phyloP scores from a whole-genome alignment of 2,329 filamentous ascomycete species.

The Botrytis medusae region DNA sequence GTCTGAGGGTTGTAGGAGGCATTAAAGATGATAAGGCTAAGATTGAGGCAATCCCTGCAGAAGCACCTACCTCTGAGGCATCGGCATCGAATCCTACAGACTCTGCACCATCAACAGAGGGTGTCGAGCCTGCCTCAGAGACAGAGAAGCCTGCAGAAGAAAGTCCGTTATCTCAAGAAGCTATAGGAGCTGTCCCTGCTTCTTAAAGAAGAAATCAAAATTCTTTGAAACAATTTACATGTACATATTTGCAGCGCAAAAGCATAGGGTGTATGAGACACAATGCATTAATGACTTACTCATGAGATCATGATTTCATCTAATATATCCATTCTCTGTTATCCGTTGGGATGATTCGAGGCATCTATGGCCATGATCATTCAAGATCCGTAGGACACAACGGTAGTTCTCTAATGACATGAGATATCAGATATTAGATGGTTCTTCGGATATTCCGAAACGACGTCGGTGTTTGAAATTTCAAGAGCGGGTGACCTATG shows the following conservation, averaged over 20 bases:
- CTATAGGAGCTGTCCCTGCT: conserved; percentile 31
- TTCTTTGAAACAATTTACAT: background rate
- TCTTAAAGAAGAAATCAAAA: conserved; percentile 29
- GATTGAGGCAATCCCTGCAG: conserved; percentile 26
- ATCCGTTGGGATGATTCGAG: background rate
- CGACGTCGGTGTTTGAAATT: conserved; percentile 5
- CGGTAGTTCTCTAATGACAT: background rate
- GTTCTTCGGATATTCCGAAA: conserved; percentile 10
- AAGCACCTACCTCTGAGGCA: conserved; percentile 6
- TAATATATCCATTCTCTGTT: background rate
- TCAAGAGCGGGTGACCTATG: background rate
- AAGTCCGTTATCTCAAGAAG: conserved; percentile 27
- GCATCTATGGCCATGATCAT: background rate
- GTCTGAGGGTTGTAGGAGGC: conserved; percentile 37
- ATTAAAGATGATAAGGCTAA: conserved; percentile 31
- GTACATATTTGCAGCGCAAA: conserved; percentile 14
- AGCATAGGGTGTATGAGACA: conserved; percentile 4
- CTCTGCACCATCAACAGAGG: conserved; percentile 5
- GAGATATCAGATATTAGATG: background rate
- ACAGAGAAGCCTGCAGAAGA: conserved; percentile 21
- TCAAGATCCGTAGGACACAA: background rate
- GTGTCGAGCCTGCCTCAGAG: background rate
- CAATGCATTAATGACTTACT: conserved; percentile 5
- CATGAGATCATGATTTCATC: background rate
- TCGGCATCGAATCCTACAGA: background rate